Evolutionary conservation across 768 basidiomycete genomes (phyloP), one percentile per base, ranked within the genome.

Genomic region (Leccinum imitatum): DNA sequence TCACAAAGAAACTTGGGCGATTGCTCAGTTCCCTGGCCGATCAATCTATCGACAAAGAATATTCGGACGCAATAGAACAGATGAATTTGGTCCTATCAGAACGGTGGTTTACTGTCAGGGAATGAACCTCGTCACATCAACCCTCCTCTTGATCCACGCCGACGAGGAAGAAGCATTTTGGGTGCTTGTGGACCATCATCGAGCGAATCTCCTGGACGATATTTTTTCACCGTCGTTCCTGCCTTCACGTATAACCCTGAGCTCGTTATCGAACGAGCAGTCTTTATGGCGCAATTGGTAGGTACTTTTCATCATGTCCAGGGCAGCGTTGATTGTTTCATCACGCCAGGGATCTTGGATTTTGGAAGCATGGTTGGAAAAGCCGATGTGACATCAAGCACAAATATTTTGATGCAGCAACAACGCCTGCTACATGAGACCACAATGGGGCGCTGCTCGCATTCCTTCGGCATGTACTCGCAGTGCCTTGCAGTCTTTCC

Each of bases 381-480:
- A 89, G 53, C 86, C 94, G 0, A 77, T 81, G 15, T 2, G 82
- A 87, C 30, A 93, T 97, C 55, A 82, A 83, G 63, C 67, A 76
- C 0, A 77, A 80, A 4, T 95, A 85, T 71, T 98, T 98, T 69
- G 77, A 82, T n/a, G 80, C 81, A 0, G 91, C 94, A 0, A 78
- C 80, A 2, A 51, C 66, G 1, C 66, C 79, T 30, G 67, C 79
- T 41, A 47, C 59, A 25, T 30, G 53, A 67, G 47, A 78, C 39
- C 77, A 81, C 53, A 72, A 70, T 25, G 70, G 71, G 7, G 75
- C 84, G 10, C 79, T 84, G 13, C 76, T 84, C 58, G 70, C 78
- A 1, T 94, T 93, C 71, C 81, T 98, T 97, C 57, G 80, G 85
- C 46, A 95, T 95, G 92, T 95, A 93, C 74, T 88, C 93, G 3